Base-by-base conservation (phyloP, 2,329 filamentous ascomycete genomes). In the Huntiella abstrusa region DNA sequence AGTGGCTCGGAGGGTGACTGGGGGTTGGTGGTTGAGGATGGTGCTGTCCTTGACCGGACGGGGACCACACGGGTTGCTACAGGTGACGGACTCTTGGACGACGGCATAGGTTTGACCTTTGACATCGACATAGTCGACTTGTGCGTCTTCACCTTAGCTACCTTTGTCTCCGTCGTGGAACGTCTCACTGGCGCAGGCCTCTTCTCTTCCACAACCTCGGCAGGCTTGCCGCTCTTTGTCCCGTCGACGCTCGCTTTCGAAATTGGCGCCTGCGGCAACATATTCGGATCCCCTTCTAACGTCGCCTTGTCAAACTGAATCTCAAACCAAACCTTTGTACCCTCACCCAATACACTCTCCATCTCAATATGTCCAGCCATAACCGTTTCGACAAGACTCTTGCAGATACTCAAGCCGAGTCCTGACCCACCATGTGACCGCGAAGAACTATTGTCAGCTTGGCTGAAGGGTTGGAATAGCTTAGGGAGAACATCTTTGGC, bases 401-500 rank as follows among this genome's bases (percentile, higher is more conserved):
- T 94, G 71, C 87, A 94, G 53, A 95, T 95, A 56, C 83, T 92
- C 38, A 95, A 69, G 2, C 87, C 87, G 2, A 95, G 75, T 17
- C 87, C 87, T 53, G 85, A 94, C 38, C 87, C 87, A 36, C 87
- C 87, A 54, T 94, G 95, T 57, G 86, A 91, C 45, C 87, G 71
- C 46, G 86, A 85, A 2, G 86, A 93, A 54, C 83, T 91, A 41
- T 80, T 82, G 61, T 95, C 87, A 1, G 88, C 87, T 61, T 95
- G 87, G 47, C 83, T 88, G 57, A 95, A 95, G 0, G 87, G 87
- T 54, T 85, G 75, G 70, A 95, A 95, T 1, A 95, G 70, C 51
- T 91, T 91, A 51, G 80, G 76, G 42, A 88, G 70, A 54, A 87
- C 80, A 57, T 88, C 79, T 15, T 80, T 73, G 1, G 83, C 80